phyloP scores from a whole-genome alignment of 192 early-diverging fungal genomes.

The Podila horticola region DNA sequence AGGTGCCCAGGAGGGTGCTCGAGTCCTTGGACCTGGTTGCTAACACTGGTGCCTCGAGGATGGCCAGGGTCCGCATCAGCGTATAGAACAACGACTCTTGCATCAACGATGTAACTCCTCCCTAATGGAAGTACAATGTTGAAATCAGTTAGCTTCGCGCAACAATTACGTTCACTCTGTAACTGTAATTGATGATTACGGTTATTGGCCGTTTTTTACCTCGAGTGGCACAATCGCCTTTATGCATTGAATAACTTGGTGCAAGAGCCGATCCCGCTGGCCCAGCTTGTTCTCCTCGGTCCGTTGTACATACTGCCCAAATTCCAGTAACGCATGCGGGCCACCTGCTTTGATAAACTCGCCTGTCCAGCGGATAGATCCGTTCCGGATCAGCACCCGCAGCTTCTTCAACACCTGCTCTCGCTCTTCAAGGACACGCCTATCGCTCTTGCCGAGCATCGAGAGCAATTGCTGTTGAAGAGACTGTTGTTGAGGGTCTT shows the following conservation, averaged over 20 bases:
- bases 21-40: not conserved
- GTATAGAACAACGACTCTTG: conserved; percentile 21
- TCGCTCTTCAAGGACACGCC: conserved; percentile 20
- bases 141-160: not conserved
- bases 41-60: conserved; percentile 24
- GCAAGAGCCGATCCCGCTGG: conserved; percentile 34
- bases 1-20: not conserved
- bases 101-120: conserved; percentile 23
- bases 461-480: conserved; percentile 39
- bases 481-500: not conserved
- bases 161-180: not conserved
- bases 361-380: conserved; percentile 48
- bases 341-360: conserved; percentile 49
- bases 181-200: not conserved
- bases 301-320: conserved; percentile 27
- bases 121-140: not conserved
- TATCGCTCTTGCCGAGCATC: conserved; percentile 23
- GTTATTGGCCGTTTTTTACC: not conserved
- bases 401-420: conserved; percentile 46
- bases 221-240: conserved; percentile 35
- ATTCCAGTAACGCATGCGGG: conserved; percentile 24
- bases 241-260: conserved; percentile 37
- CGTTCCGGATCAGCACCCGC: conserved; percentile 41
- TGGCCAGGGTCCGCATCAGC: conserved; percentile 32
- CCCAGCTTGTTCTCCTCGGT: conserved; percentile 38